These are phyloP conservation scores for Termitomyces sp. DNA, from an alignment of 768 basidiomycete genomes.

Conservation along the genomic window DNA sequence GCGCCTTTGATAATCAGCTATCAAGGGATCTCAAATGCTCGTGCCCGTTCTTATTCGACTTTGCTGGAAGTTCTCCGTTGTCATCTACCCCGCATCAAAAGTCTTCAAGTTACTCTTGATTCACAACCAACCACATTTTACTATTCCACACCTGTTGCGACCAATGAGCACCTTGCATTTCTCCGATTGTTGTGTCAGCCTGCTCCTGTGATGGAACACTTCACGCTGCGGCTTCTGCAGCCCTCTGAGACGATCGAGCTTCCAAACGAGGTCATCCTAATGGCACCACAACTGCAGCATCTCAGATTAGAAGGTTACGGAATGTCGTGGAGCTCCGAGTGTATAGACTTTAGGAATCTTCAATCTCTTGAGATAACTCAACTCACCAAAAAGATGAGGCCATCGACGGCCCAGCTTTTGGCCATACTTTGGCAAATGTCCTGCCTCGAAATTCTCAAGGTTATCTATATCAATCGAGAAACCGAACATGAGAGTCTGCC, in stretches of 20 bases:
- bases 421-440: background rate
- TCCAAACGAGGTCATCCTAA: background rate
- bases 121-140: too few relatives aligned
- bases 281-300: background rate
- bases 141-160: too few relatives aligned
- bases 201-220: background rate
- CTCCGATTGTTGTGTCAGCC: background rate
- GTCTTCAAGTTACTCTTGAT: background rate
- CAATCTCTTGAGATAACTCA: background rate
- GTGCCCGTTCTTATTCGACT: background rate
- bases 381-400: background rate
- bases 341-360: background rate
- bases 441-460: background rate
- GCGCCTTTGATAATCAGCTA: background rate
- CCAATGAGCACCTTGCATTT: background rate
- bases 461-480: background rate
- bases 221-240: background rate
- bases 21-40: too few relatives aligned
- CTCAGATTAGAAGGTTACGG: background rate
- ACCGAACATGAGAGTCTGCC: background rate
- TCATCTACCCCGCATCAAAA: background rate
- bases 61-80: background rate
- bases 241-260: background rate
- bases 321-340: background rate
- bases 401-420: background rate